Percentiles rank a stretch among this genome's conserved stretches.
Conservation (phyloP, 352 stramenopile genomes). For the Globisporangium sylvaticum region DNA sequence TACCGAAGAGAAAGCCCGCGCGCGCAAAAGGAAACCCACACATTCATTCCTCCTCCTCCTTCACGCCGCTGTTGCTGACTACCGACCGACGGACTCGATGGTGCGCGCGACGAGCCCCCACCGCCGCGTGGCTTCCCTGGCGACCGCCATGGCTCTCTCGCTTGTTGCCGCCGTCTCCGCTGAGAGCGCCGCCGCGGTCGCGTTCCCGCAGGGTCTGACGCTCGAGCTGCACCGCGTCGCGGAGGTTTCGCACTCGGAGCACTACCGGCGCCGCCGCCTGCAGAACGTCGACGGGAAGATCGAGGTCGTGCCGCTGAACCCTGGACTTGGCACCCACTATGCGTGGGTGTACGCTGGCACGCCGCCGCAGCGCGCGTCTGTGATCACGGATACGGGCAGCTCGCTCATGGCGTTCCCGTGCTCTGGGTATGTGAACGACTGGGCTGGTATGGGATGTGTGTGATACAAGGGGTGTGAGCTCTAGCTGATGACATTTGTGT, state of each 20-base stretch:
- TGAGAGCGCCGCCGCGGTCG: not conserved
- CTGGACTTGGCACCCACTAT: slow-evolving; percentile 80
- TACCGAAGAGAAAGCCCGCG: not conserved
- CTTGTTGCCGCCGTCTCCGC: not conserved
- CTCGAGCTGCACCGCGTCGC: slow-evolving; percentile 42
- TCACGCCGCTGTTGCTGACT: not conserved
- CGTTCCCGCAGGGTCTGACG: slow-evolving; percentile 19
- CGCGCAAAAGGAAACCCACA: not conserved
- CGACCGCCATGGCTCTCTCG: not conserved
- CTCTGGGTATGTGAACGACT: slow-evolving; percentile 36
- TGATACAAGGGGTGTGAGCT: not conserved
- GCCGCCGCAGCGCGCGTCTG: slow-evolving; percentile 71
- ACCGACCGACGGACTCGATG: not conserved
- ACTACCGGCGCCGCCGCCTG: slow-evolving; percentile 38
- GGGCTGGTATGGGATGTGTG: not conserved
- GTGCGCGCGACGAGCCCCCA: not conserved
- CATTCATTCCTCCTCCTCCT: not conserved
- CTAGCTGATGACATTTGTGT: not conserved
- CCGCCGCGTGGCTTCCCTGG: not conserved
- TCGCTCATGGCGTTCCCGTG: slow-evolving; percentile 78
- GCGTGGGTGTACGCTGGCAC: slow-evolving; percentile 81
- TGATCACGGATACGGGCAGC: slow-evolving; percentile 84
- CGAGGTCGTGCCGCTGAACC: slow-evolving; percentile 59
- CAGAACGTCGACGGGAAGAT: slow-evolving; percentile 31
- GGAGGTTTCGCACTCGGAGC: slow-evolving; percentile 21